phyloP scores from a whole-genome alignment of 228 moss, liverwort and hornwort genomes.

The Sphagnum fallax region DNA sequence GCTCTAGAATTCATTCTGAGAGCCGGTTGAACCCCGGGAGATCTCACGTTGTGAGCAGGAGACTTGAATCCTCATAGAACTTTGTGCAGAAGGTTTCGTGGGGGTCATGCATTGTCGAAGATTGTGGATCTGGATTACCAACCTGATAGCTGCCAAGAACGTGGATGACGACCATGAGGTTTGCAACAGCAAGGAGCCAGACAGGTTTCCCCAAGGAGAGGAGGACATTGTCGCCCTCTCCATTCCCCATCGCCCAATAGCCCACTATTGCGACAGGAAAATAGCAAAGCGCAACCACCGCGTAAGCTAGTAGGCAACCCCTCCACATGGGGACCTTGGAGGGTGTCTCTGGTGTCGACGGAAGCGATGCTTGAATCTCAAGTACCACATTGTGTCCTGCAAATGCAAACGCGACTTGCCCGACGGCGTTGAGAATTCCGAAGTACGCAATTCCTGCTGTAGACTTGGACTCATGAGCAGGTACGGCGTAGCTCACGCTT shows the following conservation, averaged over 20 bases:
- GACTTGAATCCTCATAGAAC: no score
- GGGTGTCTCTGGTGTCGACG: conserved; percentile 8
- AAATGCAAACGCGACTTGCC: conserved; percentile 21
- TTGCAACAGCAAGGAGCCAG: conserved; percentile 38
- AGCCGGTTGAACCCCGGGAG: no score
- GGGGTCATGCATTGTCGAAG: no score
- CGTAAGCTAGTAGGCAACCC: conserved; percentile 42
- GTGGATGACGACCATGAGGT: conserved; percentile 56
- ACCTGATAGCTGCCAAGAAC: conserved; percentile 56
- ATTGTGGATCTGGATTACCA: not conserved
- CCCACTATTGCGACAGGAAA: conserved; percentile 50
- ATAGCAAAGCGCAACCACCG: conserved; percentile 56
- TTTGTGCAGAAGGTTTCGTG: no score
- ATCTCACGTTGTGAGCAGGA: no score
- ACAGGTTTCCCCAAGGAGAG: conserved; percentile 10
- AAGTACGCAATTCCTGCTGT: conserved; percentile 4
- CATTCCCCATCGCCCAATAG: conserved; percentile 45
- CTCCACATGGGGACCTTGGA: conserved; percentile 42
- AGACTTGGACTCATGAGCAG: not conserved
- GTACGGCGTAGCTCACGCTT: not conserved
- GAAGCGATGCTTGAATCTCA: conserved; percentile 25
- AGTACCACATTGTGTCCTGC: conserved; percentile 30
- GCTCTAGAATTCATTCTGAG: no score
- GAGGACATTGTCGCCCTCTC: conserved; percentile 26
- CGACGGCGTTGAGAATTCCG: conserved; percentile 11